phyloP scores from a whole-genome alignment of 306 rosid species.

The Inga oerstediana region DNA sequence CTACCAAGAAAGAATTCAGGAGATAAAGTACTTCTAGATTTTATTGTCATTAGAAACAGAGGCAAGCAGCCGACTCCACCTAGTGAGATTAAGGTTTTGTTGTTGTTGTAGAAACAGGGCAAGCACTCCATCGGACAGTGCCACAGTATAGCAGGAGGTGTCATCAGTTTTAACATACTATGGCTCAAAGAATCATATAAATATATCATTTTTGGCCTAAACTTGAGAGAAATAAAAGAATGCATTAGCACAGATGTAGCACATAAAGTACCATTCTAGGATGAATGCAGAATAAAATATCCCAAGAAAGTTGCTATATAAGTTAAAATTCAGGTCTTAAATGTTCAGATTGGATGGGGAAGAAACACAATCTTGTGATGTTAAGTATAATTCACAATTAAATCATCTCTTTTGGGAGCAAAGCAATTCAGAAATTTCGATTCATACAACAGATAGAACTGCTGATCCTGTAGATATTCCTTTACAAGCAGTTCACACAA shows the following conservation, averaged over 20 bases:
- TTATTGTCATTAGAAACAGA: background rate
- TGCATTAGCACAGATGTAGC: constrained; percentile 1
- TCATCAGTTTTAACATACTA: background rate
- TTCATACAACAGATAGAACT: background rate
- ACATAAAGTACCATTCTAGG: constrained; percentile 1
- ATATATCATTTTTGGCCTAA: constrained; percentile 3
- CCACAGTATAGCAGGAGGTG: too few relatives aligned
- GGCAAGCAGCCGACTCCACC: background rate
- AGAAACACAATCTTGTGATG: background rate
- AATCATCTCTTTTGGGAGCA: background rate
- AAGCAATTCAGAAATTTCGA: background rate
- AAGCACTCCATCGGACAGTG: background rate
- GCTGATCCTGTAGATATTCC: background rate
- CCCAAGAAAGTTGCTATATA: background rate
- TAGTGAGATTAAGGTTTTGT: too few relatives aligned
- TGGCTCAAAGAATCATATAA: constrained; percentile 5
- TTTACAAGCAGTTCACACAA: background rate
- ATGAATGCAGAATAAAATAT: background rate
- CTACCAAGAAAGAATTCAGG: background rate
- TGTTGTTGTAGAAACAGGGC: background rate
- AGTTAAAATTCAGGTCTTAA: background rate
- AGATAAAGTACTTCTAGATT: background rate
- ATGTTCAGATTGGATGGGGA: background rate
- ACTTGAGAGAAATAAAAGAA: background rate
- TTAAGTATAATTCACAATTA: background rate